Base-by-base conservation (phyloP, 2,329 filamentous ascomycete species). In the Hysterium pulicare region DNA sequence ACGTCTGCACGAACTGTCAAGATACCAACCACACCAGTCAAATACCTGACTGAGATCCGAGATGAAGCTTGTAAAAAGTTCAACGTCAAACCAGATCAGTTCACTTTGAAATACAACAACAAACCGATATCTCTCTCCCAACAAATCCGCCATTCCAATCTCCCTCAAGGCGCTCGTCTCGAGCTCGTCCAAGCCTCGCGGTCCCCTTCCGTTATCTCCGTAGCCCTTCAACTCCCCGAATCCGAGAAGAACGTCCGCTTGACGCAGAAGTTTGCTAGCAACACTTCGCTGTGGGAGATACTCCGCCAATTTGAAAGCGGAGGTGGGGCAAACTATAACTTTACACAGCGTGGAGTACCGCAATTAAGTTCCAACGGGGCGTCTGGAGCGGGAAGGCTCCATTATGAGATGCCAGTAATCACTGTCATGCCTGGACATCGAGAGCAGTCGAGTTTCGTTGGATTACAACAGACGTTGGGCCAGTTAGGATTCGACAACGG, bases 401-500 rank as follows among this genome's bases (percentile, higher is more conserved):
- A 85, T 65, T 96, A 96, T 59, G 88, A 97, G 68, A 85, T 83
- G 50, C 93, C 93, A 0, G 83, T 90, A 13, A 69, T 97, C 41
- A 85, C 90, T 50, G 79, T 95, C 49, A 84, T 95, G 77, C 87
- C 86, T 8, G 56, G 54, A 16, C 63, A 67, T 42, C 78, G 87
- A 55, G 87, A 91, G 53, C 69, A 95, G 13, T 78, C 83, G 2
- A 82, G 79, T 0, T 87, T 97, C 55, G 74, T 75, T 15, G 90
- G 94, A 57, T 77, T 97, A 44, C 89, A 96, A 64, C 95, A 95
- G 74, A 90, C 88, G 1, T 69, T 98, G 34, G 83, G 83, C 4
- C 88, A 95, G 63, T 71, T 97, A 15, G 93, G 93, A 0, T 84
- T 94, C 57, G 94, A 90, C 61, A 84, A 81, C 36, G 91, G 93